Conservation (phyloP, 805 yeast genomes). For the Metschnikowia cubensis region DNA sequence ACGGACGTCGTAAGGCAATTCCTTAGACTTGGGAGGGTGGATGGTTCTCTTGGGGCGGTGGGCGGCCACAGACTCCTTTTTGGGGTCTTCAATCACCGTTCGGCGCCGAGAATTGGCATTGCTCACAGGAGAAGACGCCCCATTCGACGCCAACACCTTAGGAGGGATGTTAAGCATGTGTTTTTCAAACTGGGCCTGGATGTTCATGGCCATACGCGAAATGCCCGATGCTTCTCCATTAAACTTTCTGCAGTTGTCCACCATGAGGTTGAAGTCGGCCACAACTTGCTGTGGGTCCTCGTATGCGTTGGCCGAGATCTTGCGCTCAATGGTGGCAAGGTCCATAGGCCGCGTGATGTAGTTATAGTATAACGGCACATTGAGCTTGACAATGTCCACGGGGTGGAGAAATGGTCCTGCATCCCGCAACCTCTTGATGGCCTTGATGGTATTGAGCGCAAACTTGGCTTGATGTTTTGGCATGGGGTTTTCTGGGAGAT, state of each 20-base stretch:
- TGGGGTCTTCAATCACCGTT: slow-evolving; percentile 24
- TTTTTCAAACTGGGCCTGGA: slow-evolving; percentile 89
- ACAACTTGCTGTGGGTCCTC: slow-evolving; percentile 62
- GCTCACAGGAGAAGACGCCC: slow-evolving; percentile 11
- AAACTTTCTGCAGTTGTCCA: slow-evolving; percentile 73
- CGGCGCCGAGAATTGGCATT: slow-evolving; percentile 19
- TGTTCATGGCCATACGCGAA: slow-evolving; percentile 85
- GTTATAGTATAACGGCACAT: slow-evolving; percentile 87
- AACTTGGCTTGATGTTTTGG: slow-evolving; percentile 83
- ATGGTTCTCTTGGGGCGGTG: slow-evolving; percentile 94
- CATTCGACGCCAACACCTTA: slow-evolving; percentile 27
- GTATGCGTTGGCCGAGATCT: slow-evolving; percentile 67
- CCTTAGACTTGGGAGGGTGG: slow-evolving; percentile 94
- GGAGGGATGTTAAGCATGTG: slow-evolving; percentile 92
- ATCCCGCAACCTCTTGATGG: slow-evolving; percentile 86
- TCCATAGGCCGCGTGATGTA: slow-evolving; percentile 89
- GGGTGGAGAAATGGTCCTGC: slow-evolving; percentile 87
- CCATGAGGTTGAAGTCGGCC: slow-evolving; percentile 81
- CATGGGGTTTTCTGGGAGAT: slow-evolving; percentile 61
- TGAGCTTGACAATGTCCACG: slow-evolving; percentile 82
- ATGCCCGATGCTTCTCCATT: slow-evolving; percentile 83
- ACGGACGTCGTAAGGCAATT: slow-evolving; percentile 83
- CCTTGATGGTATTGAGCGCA: slow-evolving; percentile 73
- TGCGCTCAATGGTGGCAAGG: slow-evolving; percentile 82
- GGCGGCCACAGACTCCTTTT: slow-evolving; percentile 71